Base-by-base conservation (phyloP, 352 stramenopile species). In the Phytophthora citrophthora region DNA sequence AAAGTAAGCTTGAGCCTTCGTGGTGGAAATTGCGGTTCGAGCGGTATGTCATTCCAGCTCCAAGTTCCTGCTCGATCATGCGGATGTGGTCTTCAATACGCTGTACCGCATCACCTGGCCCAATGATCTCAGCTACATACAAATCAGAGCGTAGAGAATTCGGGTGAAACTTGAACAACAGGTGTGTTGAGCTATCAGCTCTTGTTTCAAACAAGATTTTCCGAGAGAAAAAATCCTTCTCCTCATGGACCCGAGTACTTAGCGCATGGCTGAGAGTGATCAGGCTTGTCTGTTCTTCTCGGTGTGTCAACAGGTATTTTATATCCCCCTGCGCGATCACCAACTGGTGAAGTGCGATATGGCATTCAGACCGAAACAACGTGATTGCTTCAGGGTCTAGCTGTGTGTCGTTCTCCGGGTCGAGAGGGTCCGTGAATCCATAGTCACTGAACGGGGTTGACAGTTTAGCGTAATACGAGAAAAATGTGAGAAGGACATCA, bases 241-340 rank as follows among this genome's bases (percentile, higher is more conserved):
- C 76, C 7, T 78, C 71, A 12, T 81, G 72, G 27, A 94, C 65
- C 1, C 79, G 78, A 38, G 75, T 79, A 49, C 83, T 94, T 10
- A 94, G 51, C 6, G 86, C 86, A 27, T 87, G 82, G 46, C 83
- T 94, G 12, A 94, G 77, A 36, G 82, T 92, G 13, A 94, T 78
- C 26, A 76, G 74, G 34, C 79, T 88, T 4, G 70, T 76, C 43
- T 91, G 78, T 16, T 90, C 59, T 36, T 74, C 56, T 7, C 80
- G 68, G 27, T 89, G 68, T 2, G 59, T 75, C 38, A 94, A 46
- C 13, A 94, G 47, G 23, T 76, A 77, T 8, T 73, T 79, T 11
- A 93, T 79, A 36, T 93, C 74, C 11, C 83, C 86, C 26, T 77
- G 70, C 9, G 73, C 75, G 27, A 91, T 74, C n/a, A 90, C 40